Evolutionary conservation across 2,329 filamentous ascomycete species (phyloP), one percentile per base, ranked within the genome.

Genomic region (Cordyceps cicadae): DNA sequence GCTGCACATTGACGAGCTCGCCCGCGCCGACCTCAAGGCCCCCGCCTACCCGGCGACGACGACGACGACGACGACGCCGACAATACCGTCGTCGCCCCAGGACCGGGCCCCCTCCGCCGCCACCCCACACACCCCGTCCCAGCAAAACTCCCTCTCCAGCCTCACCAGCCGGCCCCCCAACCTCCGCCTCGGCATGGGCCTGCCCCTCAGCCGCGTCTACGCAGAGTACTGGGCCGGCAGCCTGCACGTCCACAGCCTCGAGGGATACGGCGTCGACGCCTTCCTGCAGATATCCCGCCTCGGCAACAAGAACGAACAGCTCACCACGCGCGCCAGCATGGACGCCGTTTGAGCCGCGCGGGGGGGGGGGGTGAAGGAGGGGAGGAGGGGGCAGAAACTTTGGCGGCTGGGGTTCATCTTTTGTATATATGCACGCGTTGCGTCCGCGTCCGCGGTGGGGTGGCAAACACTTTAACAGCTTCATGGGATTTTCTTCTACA

Each of bases 151-250:
- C 1, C 79, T 99, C 29, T 86, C 88, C 12, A 87, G 89, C 2
- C 79, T 99, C 48, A 90, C 90, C 1, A 89, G 87, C 62, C 82
- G 94, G 41, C 90, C 92, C 19, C 93, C 94, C 0, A 88, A 96
- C 70, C 77, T 97, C 63, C 84, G 91, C 12, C 80, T 99, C 1
- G 94, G 94, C 4, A 96, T 99, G 82, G 94, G 94, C 1, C 75
- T 99, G 56, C 94, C 94, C 0, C 87, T 99, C 76, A 96, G 92
- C 68, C 85, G 91, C 63, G 90, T 97, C 3, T 99, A 97, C 73
- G 92, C 93, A 32, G 93, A 97, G 74, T 97, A 97, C 74, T 99
- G 94, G 94, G 94, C 94, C 3, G 94, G 94, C 26, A 94, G 85
- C 67, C 77, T 99, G 9, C 89, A 96, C 68, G 74, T 97, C 62